A percentile compares a stretch with the other conserved stretches of the same genome.
phyloP scores from a whole-genome alignment of 805 yeast species.

The baker's yeast (Saccharomyces cerevisiae) region DNA sequence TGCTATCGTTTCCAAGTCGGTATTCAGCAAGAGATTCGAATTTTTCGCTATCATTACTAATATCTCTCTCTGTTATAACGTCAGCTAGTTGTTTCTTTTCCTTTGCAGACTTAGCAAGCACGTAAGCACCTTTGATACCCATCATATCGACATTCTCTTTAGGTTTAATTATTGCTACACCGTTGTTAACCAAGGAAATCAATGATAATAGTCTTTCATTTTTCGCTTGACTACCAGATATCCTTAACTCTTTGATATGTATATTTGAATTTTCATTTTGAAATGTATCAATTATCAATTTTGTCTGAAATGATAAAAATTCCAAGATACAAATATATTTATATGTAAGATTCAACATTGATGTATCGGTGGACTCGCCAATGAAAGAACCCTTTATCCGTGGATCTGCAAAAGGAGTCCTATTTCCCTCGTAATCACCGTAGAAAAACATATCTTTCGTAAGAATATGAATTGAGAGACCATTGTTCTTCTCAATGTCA shows the following conservation, averaged over 20 bases:
- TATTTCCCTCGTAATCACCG: conserved; percentile 52
- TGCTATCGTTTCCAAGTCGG: background rate
- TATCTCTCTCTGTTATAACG: background rate
- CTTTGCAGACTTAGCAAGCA: conserved; percentile 13
- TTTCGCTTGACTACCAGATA: conserved; percentile 48
- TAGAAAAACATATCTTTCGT: conserved; percentile 37
- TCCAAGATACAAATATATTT: conserved; percentile 42
- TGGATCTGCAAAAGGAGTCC: conserved; percentile 48
- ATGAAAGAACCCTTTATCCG: conserved; percentile 41
- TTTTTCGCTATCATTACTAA: background rate
- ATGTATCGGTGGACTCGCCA: conserved; percentile 37
- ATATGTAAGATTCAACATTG: conserved; percentile 31
- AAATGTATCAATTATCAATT: conserved; percentile 33
- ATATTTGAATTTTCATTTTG: background rate
- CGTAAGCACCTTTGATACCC: conserved; percentile 19
- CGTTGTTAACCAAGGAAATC: conserved; percentile 20
- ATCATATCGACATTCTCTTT: conserved; percentile 10
- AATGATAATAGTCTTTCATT: conserved; percentile 36
- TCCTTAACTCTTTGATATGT: conserved; percentile 30
- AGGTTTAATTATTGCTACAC: conserved; percentile 9
- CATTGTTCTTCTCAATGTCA: conserved; percentile 8
- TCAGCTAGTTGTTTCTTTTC: conserved; percentile 3
- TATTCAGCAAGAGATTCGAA: background rate
- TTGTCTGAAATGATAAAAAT: conserved; percentile 44
- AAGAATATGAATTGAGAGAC: conserved; percentile 20